A percentile compares a stretch with the other conserved stretches of the same genome.
Conservation (phyloP, 2,329 filamentous ascomycete genomes). For the Graphium sp. region DNA sequence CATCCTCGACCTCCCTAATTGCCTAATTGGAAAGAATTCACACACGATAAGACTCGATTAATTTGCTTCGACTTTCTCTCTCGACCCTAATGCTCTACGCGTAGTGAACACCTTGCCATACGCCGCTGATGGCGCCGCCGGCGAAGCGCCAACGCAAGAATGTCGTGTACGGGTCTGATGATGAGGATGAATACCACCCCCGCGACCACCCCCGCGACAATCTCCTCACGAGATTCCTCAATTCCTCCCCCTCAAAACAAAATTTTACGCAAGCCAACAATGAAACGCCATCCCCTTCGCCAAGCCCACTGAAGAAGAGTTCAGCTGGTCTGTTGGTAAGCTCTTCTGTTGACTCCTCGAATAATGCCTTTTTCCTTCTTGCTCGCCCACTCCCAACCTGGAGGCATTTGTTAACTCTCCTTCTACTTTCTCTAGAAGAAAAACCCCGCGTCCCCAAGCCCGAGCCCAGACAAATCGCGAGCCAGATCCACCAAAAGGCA, state of each 20-base stretch:
- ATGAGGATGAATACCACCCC: conserved; percentile 27
- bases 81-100: not conserved
- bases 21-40: no score
- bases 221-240: conserved; percentile 33
- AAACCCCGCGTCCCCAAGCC: conserved; percentile 13
- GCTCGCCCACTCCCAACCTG: no score
- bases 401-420: not conserved
- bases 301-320: conserved; percentile 20
- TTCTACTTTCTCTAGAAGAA: conserved; percentile 1
- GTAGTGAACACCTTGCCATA: not conserved
- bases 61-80: not conserved
- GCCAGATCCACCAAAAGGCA: conserved; percentile 20
- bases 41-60: no score
- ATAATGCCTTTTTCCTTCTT: no score
- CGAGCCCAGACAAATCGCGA: conserved; percentile 27
- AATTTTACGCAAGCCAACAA: conserved; percentile 11
- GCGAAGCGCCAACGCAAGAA: conserved; percentile 43
- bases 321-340: conserved; percentile 2
- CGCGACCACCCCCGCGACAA: conserved; percentile 19
- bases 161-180: conserved; percentile 29
- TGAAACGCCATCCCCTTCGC: conserved; percentile 16
- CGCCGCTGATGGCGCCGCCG: conserved; percentile 34
- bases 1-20: no score
- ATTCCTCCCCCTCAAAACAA: conserved; percentile 29
- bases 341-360: no score